Percentiles rank a stretch among this genome's conserved stretches.
These are phyloP conservation scores for Saccharomyces hybrid DNA, from an alignment of 1,139 yeast genomes.

Conservation along the genomic window DNA sequence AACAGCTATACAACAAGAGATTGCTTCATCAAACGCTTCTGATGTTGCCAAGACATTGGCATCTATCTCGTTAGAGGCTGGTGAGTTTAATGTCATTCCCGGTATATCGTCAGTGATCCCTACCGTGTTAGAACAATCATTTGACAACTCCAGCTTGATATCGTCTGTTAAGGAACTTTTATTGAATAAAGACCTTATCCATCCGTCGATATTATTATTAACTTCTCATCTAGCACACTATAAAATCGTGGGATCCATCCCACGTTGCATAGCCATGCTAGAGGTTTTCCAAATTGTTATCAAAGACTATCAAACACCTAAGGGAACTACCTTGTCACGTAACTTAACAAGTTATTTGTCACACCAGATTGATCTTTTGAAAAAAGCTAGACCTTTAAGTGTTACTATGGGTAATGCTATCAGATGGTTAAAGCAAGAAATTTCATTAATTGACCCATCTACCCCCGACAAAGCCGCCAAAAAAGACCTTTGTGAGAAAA, in stretches of 20 bases:
- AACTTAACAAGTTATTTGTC: constrained; percentile 82
- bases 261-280: constrained; percentile 80
- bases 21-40: constrained; percentile 6
- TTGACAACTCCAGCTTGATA: constrained; percentile 23
- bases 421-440: constrained; percentile 93
- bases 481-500: constrained; percentile 51
- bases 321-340: constrained; percentile 76
- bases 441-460: constrained; percentile 50
- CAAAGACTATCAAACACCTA: constrained; percentile 74
- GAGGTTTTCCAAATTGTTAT: constrained; percentile 78
- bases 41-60: constrained; percentile 28
- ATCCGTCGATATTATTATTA: constrained; percentile 74
- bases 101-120: constrained; percentile 31
- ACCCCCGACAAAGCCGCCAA: constrained; percentile 70
- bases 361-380: constrained; percentile 90
- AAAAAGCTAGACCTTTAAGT: constrained; percentile 84
- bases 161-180: constrained; percentile 30
- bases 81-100: constrained; percentile 26
- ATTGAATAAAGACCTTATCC: constrained; percentile 49
- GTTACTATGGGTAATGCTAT: constrained; percentile 97
- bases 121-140: constrained; percentile 20
- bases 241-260: constrained; percentile 81
- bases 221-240: constrained; percentile 79
- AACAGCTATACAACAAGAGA: not conserved
- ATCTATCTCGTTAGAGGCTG: constrained; percentile 21